Conservation (phyloP, 2,329 filamentous ascomycete species). For the Verticillium zaregamsianum region DNA sequence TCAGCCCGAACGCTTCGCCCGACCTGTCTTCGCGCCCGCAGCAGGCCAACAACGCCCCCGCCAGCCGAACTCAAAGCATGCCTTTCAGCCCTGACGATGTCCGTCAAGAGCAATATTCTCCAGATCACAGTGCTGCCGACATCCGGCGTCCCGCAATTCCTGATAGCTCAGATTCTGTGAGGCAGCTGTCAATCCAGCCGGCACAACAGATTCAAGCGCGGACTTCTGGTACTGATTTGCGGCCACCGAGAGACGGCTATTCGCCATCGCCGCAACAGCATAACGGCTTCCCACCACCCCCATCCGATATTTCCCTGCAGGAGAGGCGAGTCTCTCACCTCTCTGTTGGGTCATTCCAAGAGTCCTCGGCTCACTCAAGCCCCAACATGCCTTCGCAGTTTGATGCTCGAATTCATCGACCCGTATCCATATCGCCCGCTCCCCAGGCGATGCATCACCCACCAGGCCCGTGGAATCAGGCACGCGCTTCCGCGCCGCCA, state of each 20-base stretch:
- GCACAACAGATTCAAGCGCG: not conserved
- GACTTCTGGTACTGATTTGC: not conserved
- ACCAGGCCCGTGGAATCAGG: not conserved
- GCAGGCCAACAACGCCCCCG: not conserved
- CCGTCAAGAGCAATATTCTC: not conserved
- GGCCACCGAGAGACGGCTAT: not conserved
- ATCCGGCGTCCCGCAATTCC: not conserved
- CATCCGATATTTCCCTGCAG: not conserved
- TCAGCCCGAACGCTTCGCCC: not conserved
- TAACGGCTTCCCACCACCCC: not conserved
- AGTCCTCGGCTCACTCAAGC: not conserved
- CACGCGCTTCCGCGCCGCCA: not conserved
- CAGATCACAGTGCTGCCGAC: not conserved
- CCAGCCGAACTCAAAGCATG: not conserved
- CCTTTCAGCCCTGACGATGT: not conserved
- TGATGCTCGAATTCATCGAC: not conserved
- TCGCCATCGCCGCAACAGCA: not conserved
- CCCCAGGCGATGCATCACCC: not conserved
- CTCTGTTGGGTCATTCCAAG: not conserved
- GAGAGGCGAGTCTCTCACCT: not conserved
- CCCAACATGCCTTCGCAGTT: not conserved
- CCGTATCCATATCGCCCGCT: not conserved
- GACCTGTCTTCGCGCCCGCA: not conserved
- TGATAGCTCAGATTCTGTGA: not conserved
- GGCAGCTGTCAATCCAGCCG: not conserved